Evolutionary conservation across 192 early-diverging fungal species (phyloP).

Genomic region (Spizellomyces sp.): DNA sequence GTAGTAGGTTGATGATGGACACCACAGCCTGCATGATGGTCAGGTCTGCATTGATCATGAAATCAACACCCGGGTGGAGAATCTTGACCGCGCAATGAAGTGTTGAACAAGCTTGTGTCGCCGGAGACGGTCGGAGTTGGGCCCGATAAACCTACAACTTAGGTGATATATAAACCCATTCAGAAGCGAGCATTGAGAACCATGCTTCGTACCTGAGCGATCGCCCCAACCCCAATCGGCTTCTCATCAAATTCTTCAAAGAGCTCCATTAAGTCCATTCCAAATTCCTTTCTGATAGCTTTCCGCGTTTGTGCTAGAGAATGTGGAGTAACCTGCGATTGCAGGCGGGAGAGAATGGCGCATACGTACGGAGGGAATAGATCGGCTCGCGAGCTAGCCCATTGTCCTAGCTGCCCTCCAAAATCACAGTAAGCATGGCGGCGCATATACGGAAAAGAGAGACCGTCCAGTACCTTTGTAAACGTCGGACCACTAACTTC

Average conservation of each 20-base stretch:
- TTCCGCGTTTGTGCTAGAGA: slow-evolving; percentile 65
- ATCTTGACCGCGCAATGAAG: slow-evolving; percentile 79
- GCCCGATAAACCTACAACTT: slow-evolving; percentile 21
- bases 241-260: slow-evolving; percentile 76
- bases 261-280: slow-evolving; percentile 65
- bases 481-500: slow-evolving; percentile 92
- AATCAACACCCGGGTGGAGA: slow-evolving; percentile 78
- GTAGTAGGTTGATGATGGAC: slow-evolving; percentile 64
- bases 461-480: slow-evolving; percentile 69
- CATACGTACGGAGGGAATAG: slow-evolving; percentile 80
- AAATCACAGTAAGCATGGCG: neutral
- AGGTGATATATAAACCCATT: neutral
- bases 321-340: slow-evolving; percentile 81
- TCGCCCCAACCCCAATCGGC: slow-evolving; percentile 91
- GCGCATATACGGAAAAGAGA: neutral
- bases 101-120: slow-evolving; percentile 3
- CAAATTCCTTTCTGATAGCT: slow-evolving; percentile 67
- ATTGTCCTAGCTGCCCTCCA: slow-evolving; percentile 74
- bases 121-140: slow-evolving; percentile 11
- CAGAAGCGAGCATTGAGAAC: neutral
- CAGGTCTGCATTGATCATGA: slow-evolving; percentile 76
- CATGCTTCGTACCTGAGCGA: slow-evolving; percentile 77
- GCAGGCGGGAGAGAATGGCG: slow-evolving; percentile 72
- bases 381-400: slow-evolving; percentile 90
- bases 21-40: slow-evolving; percentile 79